Evolutionary conservation across 2,329 filamentous ascomycete species (phyloP), one percentile per base, ranked within the genome.

Genomic region (Penicillium sp.): DNA sequence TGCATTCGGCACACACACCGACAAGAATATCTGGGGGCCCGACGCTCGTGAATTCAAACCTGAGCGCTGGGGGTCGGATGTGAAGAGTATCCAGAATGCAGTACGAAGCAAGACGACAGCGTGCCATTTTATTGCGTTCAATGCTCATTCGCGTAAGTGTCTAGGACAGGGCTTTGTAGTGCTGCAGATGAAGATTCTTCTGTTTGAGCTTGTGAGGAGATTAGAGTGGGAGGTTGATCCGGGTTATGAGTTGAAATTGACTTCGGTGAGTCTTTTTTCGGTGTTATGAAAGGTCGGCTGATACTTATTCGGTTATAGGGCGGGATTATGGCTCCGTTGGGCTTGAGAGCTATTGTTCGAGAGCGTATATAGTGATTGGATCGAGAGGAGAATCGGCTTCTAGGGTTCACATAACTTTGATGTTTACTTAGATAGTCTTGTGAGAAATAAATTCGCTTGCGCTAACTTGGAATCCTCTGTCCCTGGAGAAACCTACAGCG

Each of bases 1-100:
- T 47, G 64, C 67, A 18, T 71, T 67, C 49, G 69, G 65, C 1
- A 69, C 67, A 5, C 69, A 73, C 43, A 64, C 66, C 8, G 65
- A 70, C 44, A 54, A 60, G 20, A 44, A 56, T 4, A 47, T 64
- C 20, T 71, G 64, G 56, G 68, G 68, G 0, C 14, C 49, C 0
- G 59, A 63, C 27, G 65, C 65, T 1, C 50, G 54, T 1, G 58
- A 65, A 2, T 71, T 70, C 40, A 51, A 56, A 10, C 68, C 69
- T 0, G 62, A 69, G 46, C 52, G 69, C 36, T 72, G 68, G 69
- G 67, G 40, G 27, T 41, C 11, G 27, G 61, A 47, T 57, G 67
- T 69, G 50, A 66, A 49, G n/a, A 56, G 37, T 50, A 67, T 58
- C 57, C 68, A 62, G 20, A 50, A 29, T 3, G 32, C 38, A 3